These are phyloP conservation scores for Schoenoplectus tabernaemontani DNA, from an alignment of 202 grass and related monocot species.

Conservation along the genomic window DNA sequence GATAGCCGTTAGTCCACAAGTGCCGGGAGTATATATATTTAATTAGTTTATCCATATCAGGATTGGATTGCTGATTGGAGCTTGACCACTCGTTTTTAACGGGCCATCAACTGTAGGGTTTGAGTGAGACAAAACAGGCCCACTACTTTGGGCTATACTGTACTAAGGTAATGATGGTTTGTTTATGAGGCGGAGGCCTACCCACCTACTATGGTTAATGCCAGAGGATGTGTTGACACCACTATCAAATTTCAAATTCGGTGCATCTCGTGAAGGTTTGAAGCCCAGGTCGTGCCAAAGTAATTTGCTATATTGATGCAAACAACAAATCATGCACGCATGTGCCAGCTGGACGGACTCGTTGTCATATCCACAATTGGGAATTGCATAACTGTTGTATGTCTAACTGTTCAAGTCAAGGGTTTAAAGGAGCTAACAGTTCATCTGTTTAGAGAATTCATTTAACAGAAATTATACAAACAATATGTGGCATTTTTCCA, in stretches of 20 bases:
- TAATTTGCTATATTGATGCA: background rate
- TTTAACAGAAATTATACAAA: background rate
- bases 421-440: too few species aligned
- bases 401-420: too few species aligned
- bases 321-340: background rate
- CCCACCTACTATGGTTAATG: background rate
- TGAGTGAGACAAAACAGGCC: background rate
- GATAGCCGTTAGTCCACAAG: too few species aligned
- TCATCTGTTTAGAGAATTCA: background rate
- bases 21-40: background rate
- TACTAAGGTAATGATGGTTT: background rate
- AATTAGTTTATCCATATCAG: background rate
- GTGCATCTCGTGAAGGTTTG: too few species aligned
- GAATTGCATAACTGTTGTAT: too few species aligned
- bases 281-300: background rate
- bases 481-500: background rate
- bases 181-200: background rate
- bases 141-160: constrained; percentile 6
- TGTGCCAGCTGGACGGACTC: background rate
- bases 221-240: background rate
- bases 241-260: too few species aligned
- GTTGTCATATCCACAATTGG: too few species aligned
- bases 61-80: too few species aligned
- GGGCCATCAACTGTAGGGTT: constrained; percentile 10
- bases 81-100: constrained; percentile 1